Percentiles rank a stretch among this genome's conserved stretches.
phyloP scores from a whole-genome alignment of 2,329 filamentous ascomycete species.

The Colletotrichum spaethianum region DNA sequence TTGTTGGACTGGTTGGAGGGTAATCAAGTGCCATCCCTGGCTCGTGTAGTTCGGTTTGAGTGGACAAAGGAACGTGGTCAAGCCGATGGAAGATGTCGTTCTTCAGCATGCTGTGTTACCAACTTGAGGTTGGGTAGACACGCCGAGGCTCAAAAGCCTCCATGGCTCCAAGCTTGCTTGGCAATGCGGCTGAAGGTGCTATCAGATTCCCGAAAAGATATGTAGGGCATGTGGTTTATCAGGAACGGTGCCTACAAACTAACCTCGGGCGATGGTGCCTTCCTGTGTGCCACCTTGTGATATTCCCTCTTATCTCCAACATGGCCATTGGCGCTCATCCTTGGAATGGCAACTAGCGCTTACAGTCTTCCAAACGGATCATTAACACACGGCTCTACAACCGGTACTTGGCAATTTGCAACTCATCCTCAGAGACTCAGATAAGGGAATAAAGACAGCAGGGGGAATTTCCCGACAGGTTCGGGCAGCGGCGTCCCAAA shows the following conservation, averaged over 20 bases:
- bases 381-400: not conserved
- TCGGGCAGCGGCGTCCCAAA: no score
- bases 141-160: no score
- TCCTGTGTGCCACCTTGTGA: not conserved
- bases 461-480: not conserved
- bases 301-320: no score
- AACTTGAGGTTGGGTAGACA: not conserved
- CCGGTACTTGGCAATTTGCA: not conserved
- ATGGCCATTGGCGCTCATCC: not conserved
- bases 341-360: not conserved
- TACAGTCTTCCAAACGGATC: not conserved
- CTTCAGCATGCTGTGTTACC: not conserved
- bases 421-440: not conserved
- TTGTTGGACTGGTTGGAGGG: not conserved
- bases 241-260: not conserved
- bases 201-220: not conserved
- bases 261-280: not conserved
- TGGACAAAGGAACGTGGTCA: not conserved
- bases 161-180: no score
- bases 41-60: not conserved
- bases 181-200: not conserved
- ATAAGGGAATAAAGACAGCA: not conserved
- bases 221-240: not conserved
- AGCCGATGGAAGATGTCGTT: no score
- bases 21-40: not conserved